phyloP scores from a whole-genome alignment of 2,329 filamentous ascomycete genomes.

The Neofusicoccum ribis region DNA sequence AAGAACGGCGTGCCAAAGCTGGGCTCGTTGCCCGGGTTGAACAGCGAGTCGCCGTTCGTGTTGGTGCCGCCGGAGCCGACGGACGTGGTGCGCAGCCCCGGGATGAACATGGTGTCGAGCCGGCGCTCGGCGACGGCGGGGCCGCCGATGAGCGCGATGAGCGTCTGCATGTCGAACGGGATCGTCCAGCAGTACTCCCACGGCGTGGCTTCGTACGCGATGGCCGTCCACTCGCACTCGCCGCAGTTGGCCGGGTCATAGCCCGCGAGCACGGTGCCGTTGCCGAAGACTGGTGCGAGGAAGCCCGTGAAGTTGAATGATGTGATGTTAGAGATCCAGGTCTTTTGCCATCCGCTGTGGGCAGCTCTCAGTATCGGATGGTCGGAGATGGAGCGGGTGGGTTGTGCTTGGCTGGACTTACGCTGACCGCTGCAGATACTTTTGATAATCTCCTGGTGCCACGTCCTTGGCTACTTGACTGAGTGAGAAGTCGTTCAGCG shows the following conservation, averaged over 20 bases:
- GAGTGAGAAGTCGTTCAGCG: conserved; percentile 42
- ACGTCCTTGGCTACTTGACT: conserved; percentile 38
- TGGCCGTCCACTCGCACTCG: conserved; percentile 43
- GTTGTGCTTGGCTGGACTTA: conserved; percentile 1
- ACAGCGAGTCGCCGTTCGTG: conserved; percentile 27
- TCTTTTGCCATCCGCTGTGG: conserved; percentile 39
- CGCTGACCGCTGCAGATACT: conserved; percentile 40
- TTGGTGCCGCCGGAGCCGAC: conserved; percentile 38
- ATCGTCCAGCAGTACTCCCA: conserved; percentile 49
- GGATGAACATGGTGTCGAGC: conserved; percentile 44
- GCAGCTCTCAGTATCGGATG: neutral
- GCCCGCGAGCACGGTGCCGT: conserved; percentile 35
- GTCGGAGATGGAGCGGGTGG: neutral
- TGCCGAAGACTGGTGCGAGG: conserved; percentile 37
- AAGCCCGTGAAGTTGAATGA: conserved; percentile 33
- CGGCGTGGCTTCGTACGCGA: conserved; percentile 45
- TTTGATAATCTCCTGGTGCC: conserved; percentile 40
- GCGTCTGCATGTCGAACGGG: conserved; percentile 43
- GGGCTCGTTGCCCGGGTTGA: conserved; percentile 38
- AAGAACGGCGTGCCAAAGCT: conserved; percentile 28
- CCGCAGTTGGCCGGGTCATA: conserved; percentile 47
- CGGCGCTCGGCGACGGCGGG: conserved; percentile 38
- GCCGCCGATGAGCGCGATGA: conserved; percentile 48
- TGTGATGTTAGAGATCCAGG: conserved; percentile 40
- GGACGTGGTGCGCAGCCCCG: conserved; percentile 36